Conservation (phyloP, 192 early-diverging fungal genomes). For the Diversispora eburnea region DNA sequence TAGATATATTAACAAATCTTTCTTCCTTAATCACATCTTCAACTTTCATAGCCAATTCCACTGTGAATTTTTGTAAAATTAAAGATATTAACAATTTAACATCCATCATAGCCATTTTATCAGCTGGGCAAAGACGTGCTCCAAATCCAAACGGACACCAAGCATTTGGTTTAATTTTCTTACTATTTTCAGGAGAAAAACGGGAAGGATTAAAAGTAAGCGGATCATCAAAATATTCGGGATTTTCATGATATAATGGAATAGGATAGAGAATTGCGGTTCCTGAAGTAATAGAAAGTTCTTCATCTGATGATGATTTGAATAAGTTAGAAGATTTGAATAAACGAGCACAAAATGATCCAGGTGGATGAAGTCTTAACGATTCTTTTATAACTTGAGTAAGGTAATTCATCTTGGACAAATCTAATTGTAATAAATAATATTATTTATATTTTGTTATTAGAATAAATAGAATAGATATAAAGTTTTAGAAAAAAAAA, state of each 20-base stretch:
- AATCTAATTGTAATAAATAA: background rate
- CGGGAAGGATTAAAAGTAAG: constrained; percentile 11
- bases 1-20: constrained; percentile 11
- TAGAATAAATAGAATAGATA: too few species aligned
- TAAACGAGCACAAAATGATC: constrained; percentile 4
- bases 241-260: constrained; percentile 10
- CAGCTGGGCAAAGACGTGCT: constrained; percentile 5
- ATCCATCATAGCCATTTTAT: constrained; percentile 4
- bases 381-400: constrained; percentile 20
- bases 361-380: background rate
- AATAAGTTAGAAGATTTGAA: background rate
- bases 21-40: constrained; percentile 2
- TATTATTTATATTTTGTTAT: background rate
- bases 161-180: background rate
- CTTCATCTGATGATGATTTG: background rate
- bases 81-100: background rate
- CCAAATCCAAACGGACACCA: constrained; percentile 20
- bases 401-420: constrained; percentile 7
- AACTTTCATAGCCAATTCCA: background rate
- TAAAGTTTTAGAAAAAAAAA: too few species aligned
- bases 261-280: constrained; percentile 7
- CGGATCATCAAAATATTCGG: background rate
- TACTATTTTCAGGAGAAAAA: background rate
- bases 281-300: background rate
- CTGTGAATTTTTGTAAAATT: constrained; percentile 11